Percentiles rank a stretch among this genome's conserved stretches.
These are phyloP conservation scores for Venturia effusa DNA, from an alignment of 2,329 filamentous ascomycete genomes.

Conservation along the genomic window DNA sequence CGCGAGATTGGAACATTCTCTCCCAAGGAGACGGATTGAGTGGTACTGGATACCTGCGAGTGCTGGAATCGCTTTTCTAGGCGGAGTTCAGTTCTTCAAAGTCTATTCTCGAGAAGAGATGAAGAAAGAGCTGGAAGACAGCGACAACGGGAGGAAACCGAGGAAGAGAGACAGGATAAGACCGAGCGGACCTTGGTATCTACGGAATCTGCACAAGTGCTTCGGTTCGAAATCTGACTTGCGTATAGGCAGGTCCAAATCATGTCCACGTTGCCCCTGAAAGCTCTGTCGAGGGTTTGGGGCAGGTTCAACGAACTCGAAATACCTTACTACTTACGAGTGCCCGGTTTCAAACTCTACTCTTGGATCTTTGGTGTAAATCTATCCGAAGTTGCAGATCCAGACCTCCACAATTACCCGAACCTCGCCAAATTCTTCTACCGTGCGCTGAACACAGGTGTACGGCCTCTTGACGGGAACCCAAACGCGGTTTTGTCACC, in stretches of 20 bases:
- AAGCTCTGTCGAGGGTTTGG: conserved; percentile 83
- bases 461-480: conserved; percentile 72
- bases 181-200: conserved; percentile 73
- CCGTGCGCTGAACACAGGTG: conserved; percentile 80
- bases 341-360: conserved; percentile 87
- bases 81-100: conserved; percentile 74
- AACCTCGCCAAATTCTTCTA: conserved; percentile 98
- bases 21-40: conserved; percentile 56
- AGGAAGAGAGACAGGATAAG: conserved; percentile 50
- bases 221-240: background rate
- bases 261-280: conserved; percentile 86
- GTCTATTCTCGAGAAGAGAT: conserved; percentile 44
- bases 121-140: conserved; percentile 28
- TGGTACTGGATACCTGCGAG: conserved; percentile 89
- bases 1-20: conserved; percentile 45
- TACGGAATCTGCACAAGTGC: background rate
- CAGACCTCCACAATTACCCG: conserved; percentile 78
- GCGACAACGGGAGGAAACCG: conserved; percentile 25
- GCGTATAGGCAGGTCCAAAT: conserved; percentile 64
- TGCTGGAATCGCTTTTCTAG: conserved; percentile 74
- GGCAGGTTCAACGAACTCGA: conserved; percentile 82
- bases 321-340: conserved; percentile 76
- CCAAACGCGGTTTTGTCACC: conserved; percentile 74
- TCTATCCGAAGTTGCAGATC: conserved; percentile 75
- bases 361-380: conserved; percentile 86